Percentiles rank a stretch among this genome's conserved stretches.
phyloP scores from a whole-genome alignment of 2,329 filamentous ascomycete species.

The Elsinoe arachidis region DNA sequence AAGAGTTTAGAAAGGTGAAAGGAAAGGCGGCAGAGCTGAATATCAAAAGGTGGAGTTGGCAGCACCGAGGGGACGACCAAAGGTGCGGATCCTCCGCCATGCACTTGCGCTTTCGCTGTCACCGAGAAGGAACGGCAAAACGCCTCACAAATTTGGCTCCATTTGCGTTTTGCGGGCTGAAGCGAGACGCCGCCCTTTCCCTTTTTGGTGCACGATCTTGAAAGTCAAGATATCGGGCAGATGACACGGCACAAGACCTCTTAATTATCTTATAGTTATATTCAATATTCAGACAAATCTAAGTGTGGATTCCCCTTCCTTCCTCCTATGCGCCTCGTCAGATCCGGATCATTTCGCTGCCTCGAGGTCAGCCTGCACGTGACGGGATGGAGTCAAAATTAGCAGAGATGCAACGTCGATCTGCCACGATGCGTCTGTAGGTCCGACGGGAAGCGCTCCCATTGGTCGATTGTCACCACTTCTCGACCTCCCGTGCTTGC shows the following conservation, averaged over 20 bases:
- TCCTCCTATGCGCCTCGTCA: background rate
- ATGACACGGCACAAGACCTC: background rate
- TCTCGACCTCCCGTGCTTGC: background rate
- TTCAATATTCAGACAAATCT: background rate
- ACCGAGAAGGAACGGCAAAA: conserved; percentile 1
- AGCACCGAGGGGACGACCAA: background rate
- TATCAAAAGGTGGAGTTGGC: conserved; percentile 10
- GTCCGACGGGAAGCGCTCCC: background rate
- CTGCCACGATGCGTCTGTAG: background rate
- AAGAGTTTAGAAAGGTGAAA: background rate
- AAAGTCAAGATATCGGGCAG: background rate
- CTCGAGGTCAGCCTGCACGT: background rate
- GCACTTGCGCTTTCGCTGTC: background rate
- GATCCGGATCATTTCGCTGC: background rate
- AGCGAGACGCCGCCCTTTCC: conserved; percentile 2
- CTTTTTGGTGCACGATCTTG: background rate
- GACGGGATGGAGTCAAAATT: background rate
- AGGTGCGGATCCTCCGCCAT: background rate
- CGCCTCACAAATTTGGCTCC: background rate
- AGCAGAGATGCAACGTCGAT: background rate
- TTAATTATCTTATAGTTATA: background rate
- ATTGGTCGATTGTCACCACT: background rate
- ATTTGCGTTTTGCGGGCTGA: background rate
- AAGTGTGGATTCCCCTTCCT: background rate
- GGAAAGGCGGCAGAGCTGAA: background rate